These are phyloP conservation scores for Lablab purpureus DNA, from an alignment of 306 rosid genomes.

Conservation along the genomic window DNA sequence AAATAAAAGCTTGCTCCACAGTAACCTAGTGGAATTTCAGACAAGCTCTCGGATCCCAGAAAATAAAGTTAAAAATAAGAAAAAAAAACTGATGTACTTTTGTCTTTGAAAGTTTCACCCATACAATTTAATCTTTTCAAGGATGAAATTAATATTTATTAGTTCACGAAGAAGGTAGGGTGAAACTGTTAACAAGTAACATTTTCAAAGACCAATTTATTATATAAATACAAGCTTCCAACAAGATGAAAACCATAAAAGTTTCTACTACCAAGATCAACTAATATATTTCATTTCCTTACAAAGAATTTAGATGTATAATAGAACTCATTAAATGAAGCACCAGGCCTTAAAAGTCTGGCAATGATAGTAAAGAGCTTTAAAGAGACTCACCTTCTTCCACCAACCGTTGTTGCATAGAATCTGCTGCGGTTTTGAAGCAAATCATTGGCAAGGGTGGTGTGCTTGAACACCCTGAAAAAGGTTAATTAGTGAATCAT, in stretches of 20 bases:
- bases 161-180: background rate
- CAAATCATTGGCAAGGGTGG: slow-evolving; percentile 44
- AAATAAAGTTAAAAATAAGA: too few species aligned
- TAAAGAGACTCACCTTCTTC: slow-evolving; percentile 66
- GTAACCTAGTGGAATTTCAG: background rate
- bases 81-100: background rate
- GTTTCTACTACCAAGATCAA: background rate
- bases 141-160: too few species aligned
- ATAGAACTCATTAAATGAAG: background rate
- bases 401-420: slow-evolving; percentile 50
- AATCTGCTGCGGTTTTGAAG: slow-evolving; percentile 49
- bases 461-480: slow-evolving; percentile 59
- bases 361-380: slow-evolving; percentile 25
- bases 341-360: background rate
- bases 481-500: background rate
- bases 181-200: background rate
- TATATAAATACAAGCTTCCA: background rate
- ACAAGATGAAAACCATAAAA: background rate
- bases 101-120: too few species aligned
- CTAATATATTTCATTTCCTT: background rate
- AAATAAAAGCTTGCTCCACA: background rate
- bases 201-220: background rate
- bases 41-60: background rate
- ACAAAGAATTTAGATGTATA: background rate
- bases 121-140: background rate